Base-by-base conservation (phyloP, 768 basidiomycete species). In the Mycena rebaudengoi region DNA sequence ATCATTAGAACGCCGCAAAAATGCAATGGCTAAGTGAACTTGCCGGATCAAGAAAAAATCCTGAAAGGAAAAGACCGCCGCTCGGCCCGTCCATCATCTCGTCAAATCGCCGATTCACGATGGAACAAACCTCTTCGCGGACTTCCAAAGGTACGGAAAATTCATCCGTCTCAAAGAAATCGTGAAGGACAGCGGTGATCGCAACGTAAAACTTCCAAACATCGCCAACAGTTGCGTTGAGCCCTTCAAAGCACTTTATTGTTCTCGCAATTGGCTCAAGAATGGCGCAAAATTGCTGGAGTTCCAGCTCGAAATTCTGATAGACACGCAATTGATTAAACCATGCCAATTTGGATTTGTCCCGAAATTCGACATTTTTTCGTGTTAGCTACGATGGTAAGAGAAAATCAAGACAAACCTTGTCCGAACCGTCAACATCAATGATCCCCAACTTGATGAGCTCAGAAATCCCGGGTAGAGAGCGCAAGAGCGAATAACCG, bases 201-300 rank as follows among this genome's bases (percentile, higher is more conserved):
- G 68, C 73, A 6, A 74, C 49, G 62, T 70, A 75, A 39, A 71
- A 73, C 6, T 70, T 50, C 33, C 62, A 75, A 5, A 75, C 61
- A 21, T 70, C 65, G 21, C 64, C 68, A 16, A 60, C 57, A 8
- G 70, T 73, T 2, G 62, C 46, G 23, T 69, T 46, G 0, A 62
- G 54, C 0, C 62, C 60, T 45, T 75, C 72, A 7, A 75, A 66
- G 44, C 69, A 71, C 20, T 63, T 61, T 16, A 71, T 60, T 2
- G 74, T 52, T 6, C 70, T 67, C 10, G 64, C 62, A 11, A 64
- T 59, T 26, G 69, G 72, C 23, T 64, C 68, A 1, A 64, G 59
- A 6, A 60, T 46, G 18, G 45, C n/a, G 13, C 55, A 6, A 1
- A 68, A 30, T 28, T 66, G 64, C 0, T 40, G 28, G 5, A 70